Evolutionary conservation across 2,329 filamentous ascomycete species (phyloP).

Genomic region (Teratosphaeria nubilosa): DNA sequence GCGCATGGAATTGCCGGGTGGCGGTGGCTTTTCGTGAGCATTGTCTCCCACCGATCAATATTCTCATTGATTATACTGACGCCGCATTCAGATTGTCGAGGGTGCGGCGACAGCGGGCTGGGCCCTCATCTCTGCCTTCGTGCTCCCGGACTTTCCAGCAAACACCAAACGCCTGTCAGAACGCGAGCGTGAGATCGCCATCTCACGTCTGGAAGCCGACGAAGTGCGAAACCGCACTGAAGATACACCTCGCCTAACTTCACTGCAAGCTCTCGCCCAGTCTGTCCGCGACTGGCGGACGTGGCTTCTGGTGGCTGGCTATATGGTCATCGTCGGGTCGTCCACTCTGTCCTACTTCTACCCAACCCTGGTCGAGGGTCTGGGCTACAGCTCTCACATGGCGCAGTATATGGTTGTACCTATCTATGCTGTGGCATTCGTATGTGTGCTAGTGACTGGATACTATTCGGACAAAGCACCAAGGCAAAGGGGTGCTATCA

Average conservation of each 20-base stretch:
- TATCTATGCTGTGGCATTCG: conserved; percentile 45
- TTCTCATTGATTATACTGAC: neutral
- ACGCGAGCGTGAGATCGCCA: conserved; percentile 34
- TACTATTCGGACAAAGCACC: conserved; percentile 40
- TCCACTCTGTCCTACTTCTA: conserved; percentile 47
- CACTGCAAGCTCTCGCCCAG: conserved; percentile 29
- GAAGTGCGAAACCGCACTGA: conserved; percentile 27
- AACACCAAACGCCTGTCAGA: conserved; percentile 34
- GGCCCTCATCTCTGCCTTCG: conserved; percentile 34
- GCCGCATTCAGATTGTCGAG: conserved; percentile 19
- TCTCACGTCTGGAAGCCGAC: conserved; percentile 36
- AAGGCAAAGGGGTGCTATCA: conserved; percentile 38
- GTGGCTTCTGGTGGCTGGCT: conserved; percentile 40
- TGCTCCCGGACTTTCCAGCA: conserved; percentile 42
- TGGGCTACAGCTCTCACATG: conserved; percentile 38
- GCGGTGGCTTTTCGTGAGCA: conserved; percentile 32
- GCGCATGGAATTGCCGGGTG: conserved; percentile 31
- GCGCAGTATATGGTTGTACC: conserved; percentile 41
- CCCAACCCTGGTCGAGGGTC: conserved; percentile 41
- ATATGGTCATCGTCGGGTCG: conserved; percentile 42
- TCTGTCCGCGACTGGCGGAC: conserved; percentile 38
- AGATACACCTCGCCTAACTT: conserved; percentile 25
- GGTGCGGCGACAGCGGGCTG: conserved; percentile 36
- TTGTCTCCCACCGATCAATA: too few species aligned
- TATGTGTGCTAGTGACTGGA: conserved; percentile 38